Base-by-base conservation (phyloP, 257 asterid species). In the Lithospermum erythrorhizon region DNA sequence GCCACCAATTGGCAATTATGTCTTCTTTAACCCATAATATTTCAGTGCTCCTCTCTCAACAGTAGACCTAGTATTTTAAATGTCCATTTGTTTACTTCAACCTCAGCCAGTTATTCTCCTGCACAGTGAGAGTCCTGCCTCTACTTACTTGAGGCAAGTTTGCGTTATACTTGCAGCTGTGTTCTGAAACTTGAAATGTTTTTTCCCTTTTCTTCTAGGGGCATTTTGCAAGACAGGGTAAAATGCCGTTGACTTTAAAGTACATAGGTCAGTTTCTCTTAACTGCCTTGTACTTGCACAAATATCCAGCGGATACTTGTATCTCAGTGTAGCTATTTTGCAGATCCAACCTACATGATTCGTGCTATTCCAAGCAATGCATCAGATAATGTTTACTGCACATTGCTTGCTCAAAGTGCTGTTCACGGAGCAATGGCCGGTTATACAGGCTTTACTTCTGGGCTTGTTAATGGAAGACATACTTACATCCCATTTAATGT, bases 391-490 rank as follows among this genome's bases (percentile, higher is more conserved):
- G 85, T 79, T 27, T 71, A 79, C 67, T 79, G 85, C 70, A 73
- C 85, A 24, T 74, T 79, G 62, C 82, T 79, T 68, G 85, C 85
- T 54, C 85, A 79, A 76, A 76, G 85, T 73, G 63, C 76, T 61
- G 82, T 79, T 25, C 85, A 79, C 66, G 85, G 85, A 76, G 80
- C 80, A 48, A 79, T 79, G 82, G 78, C 82, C 27, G 85, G 85
- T 27, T 79, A 51, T 67, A 73, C 82, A 14, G 80, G 82, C 67
- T 76, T 73, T 69, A 79, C 82, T 56, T 53, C 49, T 23, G 85
- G 85, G 58, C 72, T 79, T 61, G 85, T 79, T 19, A 73, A 79
- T 71, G 80, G 82, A 48, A 79, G 78, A 45, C 78, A 79, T 20
- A 79, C 85, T 30, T 79, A 68, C 64, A 74, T 79, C 18, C 85